Base-by-base conservation (phyloP, 1,284 basidiomycete genomes). In the Takashimella koratensis region DNA sequence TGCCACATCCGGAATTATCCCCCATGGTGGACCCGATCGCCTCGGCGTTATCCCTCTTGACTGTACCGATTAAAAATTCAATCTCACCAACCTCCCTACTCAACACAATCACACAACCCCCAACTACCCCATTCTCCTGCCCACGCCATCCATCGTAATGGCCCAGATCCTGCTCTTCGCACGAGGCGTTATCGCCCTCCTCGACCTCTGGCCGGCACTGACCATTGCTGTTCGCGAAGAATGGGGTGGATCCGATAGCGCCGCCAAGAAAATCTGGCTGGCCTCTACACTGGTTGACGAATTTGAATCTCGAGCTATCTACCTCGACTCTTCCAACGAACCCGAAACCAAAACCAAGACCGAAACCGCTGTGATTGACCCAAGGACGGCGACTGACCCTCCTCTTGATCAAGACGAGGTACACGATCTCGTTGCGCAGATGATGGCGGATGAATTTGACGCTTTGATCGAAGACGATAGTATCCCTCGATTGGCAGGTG, bases 371-470 rank as follows among this genome's bases (percentile, higher is more conserved):
- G 25, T 49, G 13, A 46, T 70, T 51, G 58, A 60, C 53, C 65
- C 63, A 3, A 51, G 57, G 40, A 49, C 50, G 10, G 61, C 68
- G 19, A 59, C 74, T 52, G 70, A 76, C 26, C 76, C 79, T 6
- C 66, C 78, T 1, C 84, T 87, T 1, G 90, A 92, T 64, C 80
- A 80, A 20, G 78, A 83, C 64, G 88, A 91, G 63, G 75, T 95
- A 53, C 88, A 87, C 64, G 84, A 88, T 51, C 78, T 87, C 61
- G 79, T 95, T 13, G 77, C 87, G 30, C 72, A 76, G 53, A 82
- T 88, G 45, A 84, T 94, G 81, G 79, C 80, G 16, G 89, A 94
- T 65, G 91, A 93, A 67, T 95, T 90, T 66, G 88, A 91, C 26
- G 81, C 84, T 16, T 77, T 81, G 5, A 76, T 95, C 41, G 90